A percentile compares a stretch with the other conserved stretches of the same genome.
phyloP scores from a whole-genome alignment of 495 filamentous ascomycete species.

The Penicillium verhagenii region DNA sequence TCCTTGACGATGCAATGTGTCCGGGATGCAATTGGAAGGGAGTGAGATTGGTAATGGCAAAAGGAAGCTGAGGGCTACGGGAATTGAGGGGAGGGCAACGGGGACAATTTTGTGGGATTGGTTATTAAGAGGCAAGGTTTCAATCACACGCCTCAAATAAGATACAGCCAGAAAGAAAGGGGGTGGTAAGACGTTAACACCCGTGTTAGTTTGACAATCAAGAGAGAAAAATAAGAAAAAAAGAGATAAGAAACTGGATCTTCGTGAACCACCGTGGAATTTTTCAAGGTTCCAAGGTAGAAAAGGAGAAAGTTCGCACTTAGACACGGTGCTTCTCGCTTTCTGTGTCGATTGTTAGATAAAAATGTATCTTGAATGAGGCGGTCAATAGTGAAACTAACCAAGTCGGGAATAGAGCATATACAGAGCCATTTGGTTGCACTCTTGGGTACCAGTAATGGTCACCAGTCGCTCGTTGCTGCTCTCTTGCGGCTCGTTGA shows the following conservation, averaged over 20 bases:
- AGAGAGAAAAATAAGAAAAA: conserved; percentile 7
- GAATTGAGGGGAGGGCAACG: conserved; percentile 3
- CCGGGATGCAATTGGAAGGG: not conserved
- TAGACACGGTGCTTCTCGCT: conserved; percentile 77
- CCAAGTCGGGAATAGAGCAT: conserved; percentile 98
- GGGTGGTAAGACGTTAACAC: conserved; percentile 22
- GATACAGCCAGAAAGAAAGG: conserved; percentile 41
- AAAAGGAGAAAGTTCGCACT: conserved; percentile 6
- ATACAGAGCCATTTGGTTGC: conserved; percentile 98
- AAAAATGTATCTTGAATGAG: conserved; percentile 8
- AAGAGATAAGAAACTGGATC: conserved; percentile 22
- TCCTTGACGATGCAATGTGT: not conserved
- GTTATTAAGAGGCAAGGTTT: conserved; percentile 27
- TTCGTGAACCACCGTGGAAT: conserved; percentile 37
- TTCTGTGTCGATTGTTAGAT: conserved; percentile 49
- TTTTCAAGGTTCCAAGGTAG: conserved; percentile 23
- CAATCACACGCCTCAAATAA: conserved; percentile 39
- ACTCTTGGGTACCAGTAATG: conserved; percentile 95
- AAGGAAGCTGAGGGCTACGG: conserved; percentile 13
- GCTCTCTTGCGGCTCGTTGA: conserved; percentile 98
- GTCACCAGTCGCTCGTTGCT: conserved; percentile 97
- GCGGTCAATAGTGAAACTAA: conserved; percentile 49
- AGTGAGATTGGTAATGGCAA: conserved; percentile 2
- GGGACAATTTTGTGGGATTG: conserved; percentile 18
- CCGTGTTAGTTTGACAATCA: conserved; percentile 14